Percentiles rank a stretch among this genome's conserved stretches.
Evolutionary conservation across 306 rosid genomes (phyloP).

Genomic region (Dalbergia cultrata): DNA sequence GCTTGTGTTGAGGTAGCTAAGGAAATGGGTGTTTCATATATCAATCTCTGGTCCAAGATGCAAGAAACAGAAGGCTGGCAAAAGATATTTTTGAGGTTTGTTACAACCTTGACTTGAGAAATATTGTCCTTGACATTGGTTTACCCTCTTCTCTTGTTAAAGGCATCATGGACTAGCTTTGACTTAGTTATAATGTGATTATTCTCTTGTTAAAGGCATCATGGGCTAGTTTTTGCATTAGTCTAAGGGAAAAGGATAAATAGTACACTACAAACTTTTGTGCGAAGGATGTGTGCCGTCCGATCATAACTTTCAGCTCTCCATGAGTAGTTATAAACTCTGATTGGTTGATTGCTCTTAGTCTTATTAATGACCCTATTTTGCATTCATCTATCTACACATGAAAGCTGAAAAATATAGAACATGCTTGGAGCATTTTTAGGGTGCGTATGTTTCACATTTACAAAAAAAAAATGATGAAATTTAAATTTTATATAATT

Average conservation of each 20-base stretch:
- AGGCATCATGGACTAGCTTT: slow-evolving; percentile 2
- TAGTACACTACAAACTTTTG: too few relatives aligned
- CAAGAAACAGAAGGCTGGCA: slow-evolving; percentile 96
- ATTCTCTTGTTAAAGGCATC: not conserved
- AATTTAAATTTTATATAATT: too few relatives aligned
- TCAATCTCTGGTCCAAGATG: slow-evolving; percentile 92
- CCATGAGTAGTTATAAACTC: too few relatives aligned
- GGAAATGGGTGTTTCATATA: slow-evolving; percentile 63
- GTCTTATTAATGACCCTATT: not conserved
- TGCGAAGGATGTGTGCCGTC: too few relatives aligned
- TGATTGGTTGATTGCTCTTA: not conserved
- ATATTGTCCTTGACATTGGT: slow-evolving; percentile 15
- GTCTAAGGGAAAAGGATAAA: not conserved
- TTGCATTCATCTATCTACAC: slow-evolving; percentile 9
- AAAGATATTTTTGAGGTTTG: slow-evolving; percentile 82
- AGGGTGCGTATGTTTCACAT: slow-evolving; percentile 9
- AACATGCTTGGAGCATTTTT: not conserved
- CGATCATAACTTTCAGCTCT: too few relatives aligned
- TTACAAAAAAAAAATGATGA: too few relatives aligned
- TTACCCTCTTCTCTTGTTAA: slow-evolving; percentile 20
- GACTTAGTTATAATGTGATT: not conserved
- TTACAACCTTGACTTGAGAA: slow-evolving; percentile 35
- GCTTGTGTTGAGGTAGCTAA: slow-evolving; percentile 74
- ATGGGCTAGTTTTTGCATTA: not conserved
- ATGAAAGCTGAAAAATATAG: not conserved